Evolutionary conservation across 2,329 filamentous ascomycete genomes (phyloP).

Genomic region (Thelonectria discophora): DNA sequence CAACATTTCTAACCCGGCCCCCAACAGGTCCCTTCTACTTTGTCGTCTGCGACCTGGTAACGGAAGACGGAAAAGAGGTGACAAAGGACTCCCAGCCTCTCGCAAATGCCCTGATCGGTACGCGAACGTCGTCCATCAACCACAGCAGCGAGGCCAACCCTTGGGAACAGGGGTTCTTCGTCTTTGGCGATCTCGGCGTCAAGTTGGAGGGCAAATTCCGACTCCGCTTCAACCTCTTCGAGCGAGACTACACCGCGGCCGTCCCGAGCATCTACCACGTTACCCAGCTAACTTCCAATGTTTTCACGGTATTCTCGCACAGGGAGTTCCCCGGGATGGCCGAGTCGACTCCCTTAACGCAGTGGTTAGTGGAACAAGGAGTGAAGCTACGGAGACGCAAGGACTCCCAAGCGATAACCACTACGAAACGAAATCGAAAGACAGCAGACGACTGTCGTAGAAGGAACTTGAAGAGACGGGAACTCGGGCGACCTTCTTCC

Average conservation of each 20-base stretch:
- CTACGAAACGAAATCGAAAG: slow-evolving; percentile 55
- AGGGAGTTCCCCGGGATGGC: slow-evolving; percentile 83
- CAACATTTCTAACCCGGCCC: slow-evolving; percentile 34
- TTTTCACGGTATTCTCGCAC: slow-evolving; percentile 71
- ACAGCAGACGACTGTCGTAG: slow-evolving; percentile 30
- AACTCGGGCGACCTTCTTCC: slow-evolving; percentile 32
- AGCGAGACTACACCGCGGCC: slow-evolving; percentile 44
- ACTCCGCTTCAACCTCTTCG: slow-evolving; percentile 79
- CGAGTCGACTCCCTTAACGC: slow-evolving; percentile 82
- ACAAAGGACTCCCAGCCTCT: slow-evolving; percentile 45
- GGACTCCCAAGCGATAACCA: slow-evolving; percentile 71
- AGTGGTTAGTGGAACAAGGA: slow-evolving; percentile 87
- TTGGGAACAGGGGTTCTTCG: slow-evolving; percentile 83
- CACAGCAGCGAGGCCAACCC: slow-evolving; percentile 82
- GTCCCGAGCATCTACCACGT: slow-evolving; percentile 35
- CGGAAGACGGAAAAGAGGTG: slow-evolving; percentile 53
- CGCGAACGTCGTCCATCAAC: slow-evolving; percentile 82
- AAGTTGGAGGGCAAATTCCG: slow-evolving; percentile 76
- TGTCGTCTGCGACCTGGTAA: slow-evolving; percentile 55
- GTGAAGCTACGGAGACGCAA: slow-evolving; percentile 85
- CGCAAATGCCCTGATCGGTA: slow-evolving; percentile 70
- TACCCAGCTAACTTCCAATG: slow-evolving; percentile 57
- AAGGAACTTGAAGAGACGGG: slow-evolving; percentile 34
- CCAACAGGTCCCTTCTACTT: slow-evolving; percentile 58
- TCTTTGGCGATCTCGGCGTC: slow-evolving; percentile 89